A percentile compares a stretch with the other conserved stretches of the same genome.
Evolutionary conservation across 2,329 filamentous ascomycete species (phyloP).

Genomic region (Aspergillus ustus): DNA sequence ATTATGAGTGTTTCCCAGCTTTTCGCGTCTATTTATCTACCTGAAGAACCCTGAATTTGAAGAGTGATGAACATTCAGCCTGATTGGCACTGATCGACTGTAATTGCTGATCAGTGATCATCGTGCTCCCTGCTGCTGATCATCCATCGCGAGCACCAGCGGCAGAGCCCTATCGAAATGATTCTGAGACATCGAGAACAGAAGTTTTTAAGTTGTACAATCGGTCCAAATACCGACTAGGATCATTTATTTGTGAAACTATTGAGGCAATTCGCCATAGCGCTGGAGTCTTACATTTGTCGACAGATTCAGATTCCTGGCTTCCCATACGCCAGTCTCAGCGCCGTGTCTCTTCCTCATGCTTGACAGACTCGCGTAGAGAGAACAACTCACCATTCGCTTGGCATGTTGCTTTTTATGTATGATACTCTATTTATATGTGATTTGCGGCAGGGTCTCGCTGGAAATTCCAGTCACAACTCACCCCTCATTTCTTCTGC

Average conservation of each 20-base stretch:
- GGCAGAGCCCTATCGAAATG: background rate
- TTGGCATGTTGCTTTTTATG: constrained; percentile 10
- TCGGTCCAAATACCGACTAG: background rate
- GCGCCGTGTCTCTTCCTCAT: background rate
- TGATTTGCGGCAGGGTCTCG: background rate
- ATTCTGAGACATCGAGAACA: background rate
- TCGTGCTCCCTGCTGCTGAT: background rate
- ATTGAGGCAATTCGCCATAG: background rate
- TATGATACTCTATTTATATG: background rate
- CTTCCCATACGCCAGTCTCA: background rate
- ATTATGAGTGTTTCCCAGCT: background rate
- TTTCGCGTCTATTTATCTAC: background rate
- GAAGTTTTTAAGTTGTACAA: background rate
- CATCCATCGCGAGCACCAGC: too few relatives aligned
- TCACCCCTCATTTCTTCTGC: constrained; percentile 30
- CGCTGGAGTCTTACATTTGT: background rate
- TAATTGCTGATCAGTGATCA: background rate
- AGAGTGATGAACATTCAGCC: background rate
- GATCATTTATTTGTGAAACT: background rate
- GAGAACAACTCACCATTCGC: background rate
- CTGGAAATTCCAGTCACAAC: background rate
- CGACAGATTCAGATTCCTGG: background rate
- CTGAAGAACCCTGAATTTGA: background rate
- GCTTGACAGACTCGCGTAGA: background rate
- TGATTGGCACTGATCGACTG: background rate